A percentile compares a stretch with the other conserved stretches of the same genome.
Evolutionary conservation across 108 stramenopile genomes (phyloP).

Genomic region (Fragilaria radians): DNA sequence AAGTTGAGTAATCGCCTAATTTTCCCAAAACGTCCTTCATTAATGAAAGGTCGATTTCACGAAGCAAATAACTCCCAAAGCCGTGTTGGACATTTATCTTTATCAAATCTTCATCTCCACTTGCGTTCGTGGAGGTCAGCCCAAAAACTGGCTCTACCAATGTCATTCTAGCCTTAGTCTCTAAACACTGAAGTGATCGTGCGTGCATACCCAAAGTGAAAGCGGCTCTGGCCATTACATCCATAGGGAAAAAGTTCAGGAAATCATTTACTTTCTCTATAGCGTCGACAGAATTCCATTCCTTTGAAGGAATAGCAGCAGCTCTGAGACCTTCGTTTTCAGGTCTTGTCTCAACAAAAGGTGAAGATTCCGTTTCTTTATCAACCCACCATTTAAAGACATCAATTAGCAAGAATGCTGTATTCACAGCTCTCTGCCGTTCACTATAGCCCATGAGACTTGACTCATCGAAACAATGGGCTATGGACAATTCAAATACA

Average conservation of each 20-base stretch:
- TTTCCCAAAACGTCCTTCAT: constrained; percentile 48
- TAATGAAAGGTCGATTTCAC: constrained; percentile 31
- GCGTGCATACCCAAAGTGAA: constrained; percentile 72
- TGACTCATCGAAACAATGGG: constrained; percentile 9
- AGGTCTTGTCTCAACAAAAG: not conserved
- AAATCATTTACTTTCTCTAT: constrained; percentile 53
- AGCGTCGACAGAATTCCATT: constrained; percentile 56
- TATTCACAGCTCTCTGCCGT: constrained; percentile 52
- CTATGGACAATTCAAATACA: constrained; percentile 31
- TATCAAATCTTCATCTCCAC: constrained; percentile 2
- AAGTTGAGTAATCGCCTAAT: constrained; percentile 73
- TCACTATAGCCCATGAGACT: constrained; percentile 23
- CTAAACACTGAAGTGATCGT: constrained; percentile 64
- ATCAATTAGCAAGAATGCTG: constrained; percentile 59
- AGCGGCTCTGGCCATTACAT: constrained; percentile 62
- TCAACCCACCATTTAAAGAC: constrained; percentile 64
- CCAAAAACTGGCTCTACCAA: constrained; percentile 24
- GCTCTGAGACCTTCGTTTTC: not conserved
- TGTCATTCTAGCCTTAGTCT: constrained; percentile 47
- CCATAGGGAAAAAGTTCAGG: constrained; percentile 35
- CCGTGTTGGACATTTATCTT: not conserved
- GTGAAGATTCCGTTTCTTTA: constrained; percentile 41
- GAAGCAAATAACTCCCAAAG: constrained; percentile 10
- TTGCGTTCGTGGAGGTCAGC: not conserved
- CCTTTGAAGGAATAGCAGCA: not conserved